These are phyloP conservation scores for Monilinia laxa DNA, from an alignment of 2,329 filamentous ascomycete genomes.

Conservation along the genomic window DNA sequence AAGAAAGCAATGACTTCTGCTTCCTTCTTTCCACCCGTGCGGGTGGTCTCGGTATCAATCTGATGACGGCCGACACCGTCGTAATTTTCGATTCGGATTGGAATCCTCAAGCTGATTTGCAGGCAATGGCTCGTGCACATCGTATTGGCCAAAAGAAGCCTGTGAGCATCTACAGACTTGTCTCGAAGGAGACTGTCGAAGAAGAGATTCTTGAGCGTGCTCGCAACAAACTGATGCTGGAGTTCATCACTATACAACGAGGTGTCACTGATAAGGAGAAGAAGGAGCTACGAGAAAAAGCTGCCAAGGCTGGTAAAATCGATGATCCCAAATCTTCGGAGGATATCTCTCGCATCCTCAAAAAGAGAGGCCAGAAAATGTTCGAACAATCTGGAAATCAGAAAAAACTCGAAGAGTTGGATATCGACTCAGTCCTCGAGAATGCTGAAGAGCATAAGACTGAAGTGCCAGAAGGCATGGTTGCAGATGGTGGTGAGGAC, in stretches of 20 bases:
- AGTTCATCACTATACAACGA: slow-evolving; percentile 95
- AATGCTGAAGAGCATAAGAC: slow-evolving; percentile 98
- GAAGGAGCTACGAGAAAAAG: slow-evolving; percentile 71
- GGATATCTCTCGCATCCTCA: slow-evolving; percentile 93
- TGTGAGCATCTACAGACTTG: slow-evolving; percentile 92
- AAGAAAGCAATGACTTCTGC: slow-evolving; percentile 91
- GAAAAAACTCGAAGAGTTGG: slow-evolving; percentile 91
- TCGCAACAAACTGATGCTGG: slow-evolving; percentile 93
- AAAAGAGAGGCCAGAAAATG: slow-evolving; percentile 98
- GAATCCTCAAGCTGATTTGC: slow-evolving; percentile 97
- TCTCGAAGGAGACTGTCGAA: slow-evolving; percentile 97
- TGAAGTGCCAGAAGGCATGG: slow-evolving; percentile 89
- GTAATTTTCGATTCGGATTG: slow-evolving; percentile 98
- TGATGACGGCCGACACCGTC: slow-evolving; percentile 98
- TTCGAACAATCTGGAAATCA: slow-evolving; percentile 98
- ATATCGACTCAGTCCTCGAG: slow-evolving; percentile 94
- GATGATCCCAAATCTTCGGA: slow-evolving; percentile 87
- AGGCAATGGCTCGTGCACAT: slow-evolving; percentile 97
- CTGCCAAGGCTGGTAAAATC: slow-evolving; percentile 74
- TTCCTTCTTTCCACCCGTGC: slow-evolving; percentile 94
- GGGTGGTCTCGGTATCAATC: slow-evolving; percentile 95
- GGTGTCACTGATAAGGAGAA: slow-evolving; percentile 93
- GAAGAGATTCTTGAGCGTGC: slow-evolving; percentile 96
- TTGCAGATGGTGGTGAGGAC: slow-evolving; percentile 93
- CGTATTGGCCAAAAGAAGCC: slow-evolving; percentile 95